Evolutionary conservation across 345 rosid genomes (phyloP).

Genomic region (Lepidium aucheri): DNA sequence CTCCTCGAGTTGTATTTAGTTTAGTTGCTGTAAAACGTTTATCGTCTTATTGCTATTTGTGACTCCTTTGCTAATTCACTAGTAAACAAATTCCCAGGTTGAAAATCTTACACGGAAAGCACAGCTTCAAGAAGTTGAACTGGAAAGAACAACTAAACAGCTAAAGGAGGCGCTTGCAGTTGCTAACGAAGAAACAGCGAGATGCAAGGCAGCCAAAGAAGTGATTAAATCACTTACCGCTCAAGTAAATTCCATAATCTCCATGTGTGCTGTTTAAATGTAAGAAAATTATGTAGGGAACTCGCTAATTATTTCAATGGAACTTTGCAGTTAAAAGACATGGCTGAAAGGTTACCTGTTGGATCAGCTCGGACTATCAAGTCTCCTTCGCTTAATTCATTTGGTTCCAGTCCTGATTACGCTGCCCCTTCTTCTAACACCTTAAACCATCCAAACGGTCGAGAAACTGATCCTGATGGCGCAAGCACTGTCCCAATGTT

Average conservation of each 20-base stretch:
- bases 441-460: constrained; percentile 38
- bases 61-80: not conserved
- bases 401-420: constrained; percentile 48
- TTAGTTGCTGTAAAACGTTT: not conserved
- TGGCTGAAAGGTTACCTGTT: constrained; percentile 92
- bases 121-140: constrained; percentile 80
- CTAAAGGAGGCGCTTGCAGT: constrained; percentile 81
- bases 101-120: constrained; percentile 82
- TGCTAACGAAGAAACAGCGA: constrained; percentile 86
- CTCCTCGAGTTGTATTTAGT: not conserved
- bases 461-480: constrained; percentile 44
- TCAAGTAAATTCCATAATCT: constrained; percentile 45
- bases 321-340: constrained; percentile 56
- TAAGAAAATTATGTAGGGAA: not conserved
- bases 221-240: constrained; percentile 96
- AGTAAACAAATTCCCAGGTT: constrained; percentile 45
- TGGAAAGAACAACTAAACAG: constrained; percentile 82
- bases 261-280: not conserved
- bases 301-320: not conserved
- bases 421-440: constrained; percentile 37
- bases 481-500: constrained; percentile 25
- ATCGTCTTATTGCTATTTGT: not conserved
- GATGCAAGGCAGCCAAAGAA: constrained; percentile 99
- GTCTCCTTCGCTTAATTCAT: constrained; percentile 45
- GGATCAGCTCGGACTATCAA: constrained; percentile 46